Evolutionary conservation across 1,139 yeast genomes (phyloP), one percentile per base, ranked within the genome.

Genomic region (Zhuliangozyma parablackwelliae): DNA sequence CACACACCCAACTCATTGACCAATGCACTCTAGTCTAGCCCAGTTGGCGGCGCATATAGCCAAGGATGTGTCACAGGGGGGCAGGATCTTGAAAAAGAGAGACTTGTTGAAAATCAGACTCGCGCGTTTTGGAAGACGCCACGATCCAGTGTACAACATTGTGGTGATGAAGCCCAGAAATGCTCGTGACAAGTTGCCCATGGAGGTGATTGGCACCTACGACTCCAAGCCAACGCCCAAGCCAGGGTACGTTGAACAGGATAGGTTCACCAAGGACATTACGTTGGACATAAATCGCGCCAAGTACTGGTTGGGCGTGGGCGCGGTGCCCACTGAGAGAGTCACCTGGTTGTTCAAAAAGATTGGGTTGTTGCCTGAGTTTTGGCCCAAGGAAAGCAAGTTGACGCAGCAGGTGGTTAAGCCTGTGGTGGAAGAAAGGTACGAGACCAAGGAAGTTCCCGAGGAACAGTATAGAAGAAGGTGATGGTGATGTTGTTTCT

Each of bases 301-400:
- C n/a, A 88, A 88, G 60, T 94, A 92, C 63, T 92, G 99, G 99
- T 67, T 92, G 32, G 96, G 97, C 54, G 96, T 88, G 11, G 99
- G 99, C n/a, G 98, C 97, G 1, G 95, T 86, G 57, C 95, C 96
- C 5, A 81, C 94, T 26, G 90, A 85, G 31, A 71, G 94, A 5
- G 95, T 90, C 10, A 75, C 80, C 5, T 80, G 80, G 49, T 65
- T 92, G 43, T 77, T 92, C 57, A 82, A 82, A 54, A 87, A 86
- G 59, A 88, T 88, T 4, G 88, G 89, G 5, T 66, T 83, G 36
- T 72, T 90, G 50, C 85, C 87, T 24, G 81, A 78, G 38, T 75
- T 73, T 45, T 86, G 95, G 95, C 82, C 86, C 53, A 50, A 59
- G 40, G 76, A 74, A 26, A 44, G 46, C 38, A 64, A 63, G 47